Base-by-base conservation (phyloP, 1,139 yeast species). In the Taphrina populina region DNA sequence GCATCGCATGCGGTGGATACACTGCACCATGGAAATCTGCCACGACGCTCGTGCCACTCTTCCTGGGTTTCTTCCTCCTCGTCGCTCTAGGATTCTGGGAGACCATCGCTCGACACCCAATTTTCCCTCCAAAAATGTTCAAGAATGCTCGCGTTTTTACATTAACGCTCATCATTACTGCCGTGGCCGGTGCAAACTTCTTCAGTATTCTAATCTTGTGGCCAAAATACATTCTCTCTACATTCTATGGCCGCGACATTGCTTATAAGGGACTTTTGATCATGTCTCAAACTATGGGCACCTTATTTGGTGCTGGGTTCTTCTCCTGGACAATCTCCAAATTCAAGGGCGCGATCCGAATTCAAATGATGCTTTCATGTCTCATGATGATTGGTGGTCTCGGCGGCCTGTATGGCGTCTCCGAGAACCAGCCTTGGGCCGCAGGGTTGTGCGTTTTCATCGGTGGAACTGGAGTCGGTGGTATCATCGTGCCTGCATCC, bases 111-210 rank as follows among this genome's bases (percentile, higher is more conserved):
- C 40, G 41, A 20, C 13, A 47, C 23, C 53, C 53, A 2, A 27
- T 47, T 19, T 30, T 35, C 35, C 53, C 53, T 2, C 53, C 53
- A 19, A 39, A 27, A 36, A 47, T 47, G 53, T 47, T 47, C 44
- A 47, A 47, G 44, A 47, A 47, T 13, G 44, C 43, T 10, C 53
- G 53, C 10, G 53, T 47, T 29, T 47, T 47, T 30, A 47, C 53
- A 1, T 37, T 47, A 19, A 47, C 53, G 8, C 41, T 47, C 20
- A 13, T 47, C 35, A 47, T 47, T 23, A 47, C 53, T 8, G 53
- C 53, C n/a, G 53, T 47, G 10, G 53, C 53, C 3, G 53, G 53
- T 10, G 53, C 53, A 19, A 47, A 47, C 36, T 47, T 47, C 26
- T 47, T 47, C 36, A 30, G 40, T 21, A 47, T 47, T 29, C 53